Evolutionary conservation across 305 asterid species (phyloP).

Genomic region (Solanum aculeatissimum): DNA sequence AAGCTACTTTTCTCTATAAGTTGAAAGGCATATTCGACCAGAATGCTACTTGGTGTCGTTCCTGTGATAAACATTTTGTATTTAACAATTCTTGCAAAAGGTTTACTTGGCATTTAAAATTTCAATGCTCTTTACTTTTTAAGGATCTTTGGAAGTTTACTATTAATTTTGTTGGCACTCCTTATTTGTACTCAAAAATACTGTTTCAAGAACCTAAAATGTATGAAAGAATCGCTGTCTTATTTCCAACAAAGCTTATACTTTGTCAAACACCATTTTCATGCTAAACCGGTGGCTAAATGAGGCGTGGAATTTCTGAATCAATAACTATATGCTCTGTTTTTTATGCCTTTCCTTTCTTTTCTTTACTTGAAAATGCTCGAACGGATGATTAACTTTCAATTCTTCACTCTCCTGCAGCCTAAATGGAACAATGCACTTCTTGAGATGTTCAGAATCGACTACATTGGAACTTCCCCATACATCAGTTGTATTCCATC

Average conservation of each 20-base stretch:
- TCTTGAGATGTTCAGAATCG: constrained; percentile 76
- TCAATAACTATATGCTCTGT: neutral
- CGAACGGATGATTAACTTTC: neutral
- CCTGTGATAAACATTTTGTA: constrained; percentile 12
- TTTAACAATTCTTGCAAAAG: constrained; percentile 5
- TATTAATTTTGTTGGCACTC: neutral
- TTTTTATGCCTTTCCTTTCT: neutral
- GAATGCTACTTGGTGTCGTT: constrained; percentile 3
- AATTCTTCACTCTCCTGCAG: constrained; percentile 31
- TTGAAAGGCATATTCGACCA: constrained; percentile 15
- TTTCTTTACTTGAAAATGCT: neutral
- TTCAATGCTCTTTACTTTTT: neutral
- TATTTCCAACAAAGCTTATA: neutral
- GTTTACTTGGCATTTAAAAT: neutral
- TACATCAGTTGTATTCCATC: constrained; percentile 72
- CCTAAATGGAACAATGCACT: constrained; percentile 90
- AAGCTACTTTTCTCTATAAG: neutral
- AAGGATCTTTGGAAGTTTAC: neutral
- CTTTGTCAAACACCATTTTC: neutral
- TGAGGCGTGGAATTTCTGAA: neutral
- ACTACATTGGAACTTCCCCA: constrained; percentile 56
- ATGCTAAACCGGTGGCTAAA: neutral
- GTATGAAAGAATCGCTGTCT: neutral
- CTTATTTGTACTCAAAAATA: neutral
- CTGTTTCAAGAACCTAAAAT: neutral